Evolutionary conservation across 169 alveolate species (phyloP), one percentile per base, ranked within the genome.

Genomic region (Eimeria maxima): DNA sequence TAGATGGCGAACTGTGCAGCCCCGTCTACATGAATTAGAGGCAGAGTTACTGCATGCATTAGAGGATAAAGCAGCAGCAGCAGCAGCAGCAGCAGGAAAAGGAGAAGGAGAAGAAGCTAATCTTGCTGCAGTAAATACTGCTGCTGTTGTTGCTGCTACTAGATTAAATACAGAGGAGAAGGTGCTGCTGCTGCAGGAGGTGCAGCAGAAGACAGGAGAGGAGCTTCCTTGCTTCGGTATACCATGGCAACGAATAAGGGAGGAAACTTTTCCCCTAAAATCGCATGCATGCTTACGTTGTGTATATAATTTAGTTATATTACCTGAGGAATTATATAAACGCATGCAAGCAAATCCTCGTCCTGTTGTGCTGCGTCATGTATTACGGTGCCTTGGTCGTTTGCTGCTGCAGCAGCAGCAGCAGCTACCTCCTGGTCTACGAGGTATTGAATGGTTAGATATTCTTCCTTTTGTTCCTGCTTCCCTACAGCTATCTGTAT

Each of bases 361-460:
- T 3, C 91, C 91, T 14, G 53, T 83, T 4, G 13, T 83, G 11
- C 53, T 83, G 0, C 73, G 91, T 5, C 91, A 83, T 65, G 42
- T 83, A 14, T 27, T 83, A 74, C 73, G 91, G 73, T 83, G 91
- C 42, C n/a, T 83, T 10, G 44, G 53, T 29, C 7, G 74, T 6
- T 38, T 83, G 53, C 73, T 53, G 50, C 50, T 11, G 53, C 74
- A 83, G 24, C 50, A 33, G 53, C 74, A 83, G 24, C 45, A 47
- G 74, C 73, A 22, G 74, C 91, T 83, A 24, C 91, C 91, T 13
- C 53, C 71, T 3, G 50, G 29, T 20, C 76, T 83, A 11, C 11
- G 74, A 38, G 91, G 91, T 11, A 73, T 92, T 47, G 96, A 78
- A 53, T 92, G 96, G 81, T 73, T 78, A 27, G 96, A 92, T 44